A percentile compares a stretch with the other conserved stretches of the same genome.
Evolutionary conservation across 2,329 filamentous ascomycete species (phyloP).

Genomic region (Alternaria gaisen): DNA sequence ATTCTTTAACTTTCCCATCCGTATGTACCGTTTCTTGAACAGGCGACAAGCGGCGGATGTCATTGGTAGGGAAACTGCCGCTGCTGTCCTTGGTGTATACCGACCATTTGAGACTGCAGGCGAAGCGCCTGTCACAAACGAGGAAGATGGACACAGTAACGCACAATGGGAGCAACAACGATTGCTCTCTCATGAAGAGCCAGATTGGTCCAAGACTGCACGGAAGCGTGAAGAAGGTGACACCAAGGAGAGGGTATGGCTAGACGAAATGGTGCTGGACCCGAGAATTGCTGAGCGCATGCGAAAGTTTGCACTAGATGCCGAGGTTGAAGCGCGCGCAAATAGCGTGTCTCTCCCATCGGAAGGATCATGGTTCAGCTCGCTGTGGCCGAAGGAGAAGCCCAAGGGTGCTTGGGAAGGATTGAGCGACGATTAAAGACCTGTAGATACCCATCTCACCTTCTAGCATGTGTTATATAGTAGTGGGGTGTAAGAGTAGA

Average conservation of each 20-base stretch:
- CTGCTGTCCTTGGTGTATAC: slow-evolving; percentile 74
- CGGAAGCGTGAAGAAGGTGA: slow-evolving; percentile 63
- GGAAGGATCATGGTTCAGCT: slow-evolving; percentile 40
- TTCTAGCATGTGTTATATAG: slow-evolving; percentile 33
- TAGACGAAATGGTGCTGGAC: slow-evolving; percentile 78
- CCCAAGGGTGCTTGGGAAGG: slow-evolving; percentile 46
- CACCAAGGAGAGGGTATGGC: slow-evolving; percentile 72
- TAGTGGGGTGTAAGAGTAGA: slow-evolving; percentile 38
- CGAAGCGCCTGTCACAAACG: slow-evolving; percentile 39
- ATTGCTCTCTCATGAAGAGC: slow-evolving; percentile 75
- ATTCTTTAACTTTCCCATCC: slow-evolving; percentile 86
- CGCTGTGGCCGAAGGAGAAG: slow-evolving; percentile 45
- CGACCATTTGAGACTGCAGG: slow-evolving; percentile 54
- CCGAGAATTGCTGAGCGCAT: slow-evolving; percentile 78
- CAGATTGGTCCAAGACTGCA: slow-evolving; percentile 84
- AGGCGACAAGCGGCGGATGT: slow-evolving; percentile 84
- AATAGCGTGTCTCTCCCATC: slow-evolving; percentile 27
- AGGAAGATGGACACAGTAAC: slow-evolving; percentile 44
- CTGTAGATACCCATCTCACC: slow-evolving; percentile 28
- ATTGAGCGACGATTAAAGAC: slow-evolving; percentile 38
- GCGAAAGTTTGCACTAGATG: slow-evolving; percentile 75
- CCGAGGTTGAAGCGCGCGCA: slow-evolving; percentile 75
- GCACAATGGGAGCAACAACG: slow-evolving; percentile 68
- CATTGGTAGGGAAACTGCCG: slow-evolving; percentile 86
- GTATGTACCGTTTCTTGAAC: slow-evolving; percentile 88